Base-by-base conservation (phyloP, 176 grass and related monocot species). In the Aegilops speltoides region DNA sequence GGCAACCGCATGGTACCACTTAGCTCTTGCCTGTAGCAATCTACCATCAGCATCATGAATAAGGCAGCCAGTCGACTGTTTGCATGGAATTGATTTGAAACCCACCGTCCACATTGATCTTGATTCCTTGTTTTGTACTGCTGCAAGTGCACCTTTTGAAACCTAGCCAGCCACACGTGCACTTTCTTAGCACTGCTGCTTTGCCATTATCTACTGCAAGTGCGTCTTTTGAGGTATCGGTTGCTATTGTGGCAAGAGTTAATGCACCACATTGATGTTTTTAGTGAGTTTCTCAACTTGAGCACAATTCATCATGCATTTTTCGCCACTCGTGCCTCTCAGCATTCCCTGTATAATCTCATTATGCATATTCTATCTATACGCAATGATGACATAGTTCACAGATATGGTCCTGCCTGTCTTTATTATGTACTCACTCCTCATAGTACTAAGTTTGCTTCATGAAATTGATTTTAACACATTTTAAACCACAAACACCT, bases 311-410 rank as follows among this genome's bases (percentile, higher is more conserved):
- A 70, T 79, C 33, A 69, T 79, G 65, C 16, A 43, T 26, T 34
- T 68, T n/a, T 79, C 32, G 60, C 45, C 50, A 40, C 28, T 4
- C 70, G 13, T 86, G 64, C 64, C 67, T 50, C 12, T 15, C 24
- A 70, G 33, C 75, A 60, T 57, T 79, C 77, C 76, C 48, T 60
- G 17, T 65, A 31, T 5, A 64, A 69, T 36, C 3, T 65, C 45
- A 43, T 78, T 11, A 37, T 57, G 48, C 34, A 50, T 72, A 9
- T 78, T 85, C 63, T 17, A 78, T 79, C 79, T 78, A 61, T 78
- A 60, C 59, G 48, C 46, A 70, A 59, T 56, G 31, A 77, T 33
- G 7, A 34, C 14, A 66, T 66, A 29, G 12, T 66, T 66, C 64
- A 28, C 28, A 66, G 26, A 66, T 66, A 29, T 31, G 26, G 65